These are phyloP conservation scores for Trichomonascaceae sp. DNA, from an alignment of 1,139 yeast genomes.

Conservation along the genomic window DNA sequence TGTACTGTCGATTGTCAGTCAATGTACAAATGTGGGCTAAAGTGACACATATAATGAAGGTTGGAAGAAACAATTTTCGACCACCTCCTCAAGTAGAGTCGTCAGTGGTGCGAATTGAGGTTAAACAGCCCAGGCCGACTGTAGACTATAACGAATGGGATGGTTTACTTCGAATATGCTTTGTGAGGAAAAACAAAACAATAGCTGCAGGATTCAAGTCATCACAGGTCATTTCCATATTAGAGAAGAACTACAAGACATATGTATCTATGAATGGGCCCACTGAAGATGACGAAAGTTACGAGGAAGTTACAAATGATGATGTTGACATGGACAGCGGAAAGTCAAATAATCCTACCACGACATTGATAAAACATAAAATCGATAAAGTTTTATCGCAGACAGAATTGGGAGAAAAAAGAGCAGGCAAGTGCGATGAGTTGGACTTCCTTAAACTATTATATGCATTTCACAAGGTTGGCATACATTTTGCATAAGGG, in stretches of 20 bases:
- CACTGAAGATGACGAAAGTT: conserved; percentile 28
- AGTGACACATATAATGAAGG: conserved; percentile 97
- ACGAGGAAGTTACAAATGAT: conserved; percentile 22
- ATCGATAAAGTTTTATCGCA: conserved; percentile 56
- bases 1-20: conserved; percentile 89
- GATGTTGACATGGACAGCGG: conserved; percentile 37
- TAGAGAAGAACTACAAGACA: conserved; percentile 85
- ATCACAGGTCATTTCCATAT: conserved; percentile 68
- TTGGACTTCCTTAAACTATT: conserved; percentile 82
- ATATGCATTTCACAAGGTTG: conserved; percentile 94
- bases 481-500: conserved; percentile 82
- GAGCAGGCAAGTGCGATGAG: conserved; percentile 93
- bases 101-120: conserved; percentile 87
- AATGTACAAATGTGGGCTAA: conserved; percentile 99
- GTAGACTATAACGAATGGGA: conserved; percentile 96
- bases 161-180: conserved; percentile 82
- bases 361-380: conserved; percentile 43
- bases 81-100: conserved; percentile 99
- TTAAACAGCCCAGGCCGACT: conserved; percentile 86
- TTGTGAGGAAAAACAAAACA: conserved; percentile 89
- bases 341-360: conserved; percentile 20
- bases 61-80: conserved; percentile 90
- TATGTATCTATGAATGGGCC: conserved; percentile 50
- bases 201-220: conserved; percentile 90
- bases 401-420: conserved; percentile 75